Percentiles rank a stretch among this genome's conserved stretches.
Evolutionary conservation across 75 land plant species (phyloP).

Genomic region (Pinus taeda): DNA sequence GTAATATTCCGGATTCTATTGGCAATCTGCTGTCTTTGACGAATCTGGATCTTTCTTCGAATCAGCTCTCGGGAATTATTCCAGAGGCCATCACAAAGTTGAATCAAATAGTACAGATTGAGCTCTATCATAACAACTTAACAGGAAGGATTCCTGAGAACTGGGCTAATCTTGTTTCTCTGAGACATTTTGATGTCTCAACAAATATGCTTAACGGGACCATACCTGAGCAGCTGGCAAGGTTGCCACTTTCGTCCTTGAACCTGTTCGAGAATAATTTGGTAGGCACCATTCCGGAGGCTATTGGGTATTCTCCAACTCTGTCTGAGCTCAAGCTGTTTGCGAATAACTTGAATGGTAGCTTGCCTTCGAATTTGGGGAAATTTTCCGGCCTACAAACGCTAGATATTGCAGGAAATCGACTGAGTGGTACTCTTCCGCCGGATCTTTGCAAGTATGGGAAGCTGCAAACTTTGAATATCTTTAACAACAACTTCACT

Average conservation of each 20-base stretch:
- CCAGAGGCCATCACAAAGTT: constrained; percentile 17
- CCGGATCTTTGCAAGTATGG: constrained; percentile 29
- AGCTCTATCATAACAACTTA: constrained; percentile 31
- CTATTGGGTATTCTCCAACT: constrained; percentile 26
- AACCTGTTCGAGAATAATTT: constrained; percentile 53
- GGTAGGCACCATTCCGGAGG: constrained; percentile 38
- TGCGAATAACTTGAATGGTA: constrained; percentile 42
- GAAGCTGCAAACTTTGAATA: constrained; percentile 31
- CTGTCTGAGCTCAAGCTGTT: constrained; percentile 32
- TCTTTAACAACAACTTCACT: constrained; percentile 43
- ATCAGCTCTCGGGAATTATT: constrained; percentile 17
- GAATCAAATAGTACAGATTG: constrained; percentile 12
- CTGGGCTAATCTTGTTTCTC: background rate
- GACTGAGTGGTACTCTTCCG: constrained; percentile 51
- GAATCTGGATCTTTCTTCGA: constrained; percentile 20
- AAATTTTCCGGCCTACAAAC: constrained; percentile 17
- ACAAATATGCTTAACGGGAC: constrained; percentile 55
- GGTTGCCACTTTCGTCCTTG: constrained; percentile 26
- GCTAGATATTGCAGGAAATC: constrained; percentile 50
- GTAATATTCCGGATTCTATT: constrained; percentile 15
- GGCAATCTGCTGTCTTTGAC: constrained; percentile 9
- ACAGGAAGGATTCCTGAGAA: constrained; percentile 19
- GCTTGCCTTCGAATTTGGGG: constrained; percentile 34
- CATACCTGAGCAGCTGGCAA: constrained; percentile 44
- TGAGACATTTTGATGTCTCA: constrained; percentile 44